These are phyloP conservation scores for Bimuria novae-zelandiae DNA, from an alignment of 2,329 filamentous ascomycete species.

Conservation along the genomic window DNA sequence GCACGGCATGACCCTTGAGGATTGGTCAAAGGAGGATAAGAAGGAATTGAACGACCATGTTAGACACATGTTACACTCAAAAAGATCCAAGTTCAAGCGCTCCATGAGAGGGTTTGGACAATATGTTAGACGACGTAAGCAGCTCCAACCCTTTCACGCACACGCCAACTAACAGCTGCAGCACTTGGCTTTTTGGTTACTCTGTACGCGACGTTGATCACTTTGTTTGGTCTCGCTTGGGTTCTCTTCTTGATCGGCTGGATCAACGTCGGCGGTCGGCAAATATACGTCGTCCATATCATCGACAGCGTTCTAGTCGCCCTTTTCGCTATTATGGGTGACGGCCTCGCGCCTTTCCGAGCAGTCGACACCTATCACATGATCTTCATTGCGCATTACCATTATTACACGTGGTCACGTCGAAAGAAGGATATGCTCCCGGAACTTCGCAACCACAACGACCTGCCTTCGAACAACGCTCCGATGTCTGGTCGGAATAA, in stretches of 20 bases:
- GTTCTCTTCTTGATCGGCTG: slow-evolving; percentile 89
- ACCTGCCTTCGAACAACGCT: slow-evolving; percentile 59
- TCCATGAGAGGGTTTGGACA: slow-evolving; percentile 78
- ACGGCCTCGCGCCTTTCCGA: slow-evolving; percentile 70
- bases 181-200: slow-evolving; percentile 83
- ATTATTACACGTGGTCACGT: slow-evolving; percentile 66
- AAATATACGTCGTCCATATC: slow-evolving; percentile 63
- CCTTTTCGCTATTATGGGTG: slow-evolving; percentile 66
- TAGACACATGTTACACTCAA: slow-evolving; percentile 83
- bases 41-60: slow-evolving; percentile 82
- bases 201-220: slow-evolving; percentile 80
- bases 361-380: slow-evolving; percentile 86
- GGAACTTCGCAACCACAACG: slow-evolving; percentile 69
- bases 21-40: slow-evolving; percentile 76
- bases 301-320: slow-evolving; percentile 65
- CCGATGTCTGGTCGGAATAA: slow-evolving; percentile 49
- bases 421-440: slow-evolving; percentile 67
- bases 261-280: slow-evolving; percentile 78
- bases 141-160: not conserved
- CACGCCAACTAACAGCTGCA: slow-evolving; percentile 26
- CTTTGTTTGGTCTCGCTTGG: slow-evolving; percentile 83
- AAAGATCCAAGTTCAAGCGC: slow-evolving; percentile 77
- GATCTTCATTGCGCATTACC: slow-evolving; percentile 78
- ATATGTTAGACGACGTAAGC: slow-evolving; percentile 72
- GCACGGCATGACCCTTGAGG: slow-evolving; percentile 71